Conservation (phyloP, 1,284 basidiomycete genomes). For the Moesziomyces parantarcticus region DNA sequence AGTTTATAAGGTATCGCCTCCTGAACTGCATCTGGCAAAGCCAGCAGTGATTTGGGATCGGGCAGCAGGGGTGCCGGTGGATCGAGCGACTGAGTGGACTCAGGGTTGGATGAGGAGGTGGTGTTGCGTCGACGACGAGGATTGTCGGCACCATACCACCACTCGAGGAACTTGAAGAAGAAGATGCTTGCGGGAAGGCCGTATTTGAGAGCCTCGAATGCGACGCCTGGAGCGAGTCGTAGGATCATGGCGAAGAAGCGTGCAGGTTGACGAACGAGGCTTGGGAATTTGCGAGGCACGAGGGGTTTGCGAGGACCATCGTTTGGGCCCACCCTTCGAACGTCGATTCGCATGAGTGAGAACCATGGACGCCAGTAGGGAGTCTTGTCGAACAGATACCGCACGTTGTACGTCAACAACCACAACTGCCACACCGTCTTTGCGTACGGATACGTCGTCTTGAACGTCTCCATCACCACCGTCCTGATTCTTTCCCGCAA, state of each 20-base stretch:
- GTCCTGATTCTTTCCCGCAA: not conserved
- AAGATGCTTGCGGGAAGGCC: slow-evolving; percentile 92
- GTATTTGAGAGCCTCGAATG: slow-evolving; percentile 74
- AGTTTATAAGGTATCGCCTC: slow-evolving; percentile 17
- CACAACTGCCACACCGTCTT: slow-evolving; percentile 82
- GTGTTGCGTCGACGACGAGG: slow-evolving; percentile 70
- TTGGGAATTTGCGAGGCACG: slow-evolving; percentile 47
- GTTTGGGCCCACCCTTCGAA: slow-evolving; percentile 76
- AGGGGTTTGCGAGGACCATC: slow-evolving; percentile 40
- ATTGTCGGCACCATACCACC: slow-evolving; percentile 98
- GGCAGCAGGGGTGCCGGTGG: slow-evolving; percentile 16
- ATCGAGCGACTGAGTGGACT: slow-evolving; percentile 10
- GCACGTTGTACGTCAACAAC: slow-evolving; percentile 81
- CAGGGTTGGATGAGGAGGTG: slow-evolving; percentile 69
- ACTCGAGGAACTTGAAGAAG: slow-evolving; percentile 95
- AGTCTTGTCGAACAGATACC: slow-evolving; percentile 89
- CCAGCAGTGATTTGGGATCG: slow-evolving; percentile 13
- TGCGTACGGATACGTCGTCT: slow-evolving; percentile 79
- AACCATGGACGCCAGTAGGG: slow-evolving; percentile 91
- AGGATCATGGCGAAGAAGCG: slow-evolving; percentile 35
- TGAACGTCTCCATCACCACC: slow-evolving; percentile 15
- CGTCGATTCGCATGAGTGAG: slow-evolving; percentile 83
- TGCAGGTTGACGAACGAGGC: slow-evolving; percentile 34
- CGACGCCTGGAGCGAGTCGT: slow-evolving; percentile 33
- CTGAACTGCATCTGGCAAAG: not conserved